A percentile compares a stretch with the other conserved stretches of the same genome.
Conservation (phyloP, 768 basidiomycete genomes). For the Asterophora lycoperdoides region DNA sequence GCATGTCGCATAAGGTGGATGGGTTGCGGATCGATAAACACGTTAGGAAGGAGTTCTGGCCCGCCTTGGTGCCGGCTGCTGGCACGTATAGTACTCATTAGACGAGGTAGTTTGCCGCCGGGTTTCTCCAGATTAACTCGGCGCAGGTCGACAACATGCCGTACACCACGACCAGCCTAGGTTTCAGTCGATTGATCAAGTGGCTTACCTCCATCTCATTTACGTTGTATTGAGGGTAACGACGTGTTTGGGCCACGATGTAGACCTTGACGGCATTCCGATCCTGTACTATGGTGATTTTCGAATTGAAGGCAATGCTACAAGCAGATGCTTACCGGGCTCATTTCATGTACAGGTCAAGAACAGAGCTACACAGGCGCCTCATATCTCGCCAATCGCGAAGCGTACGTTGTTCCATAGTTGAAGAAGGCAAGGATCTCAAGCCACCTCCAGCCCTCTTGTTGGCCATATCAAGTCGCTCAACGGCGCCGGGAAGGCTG, state of each 20-base stretch:
- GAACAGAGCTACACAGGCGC: conserved; percentile 62
- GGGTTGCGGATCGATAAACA: conserved; percentile 73
- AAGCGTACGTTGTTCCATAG: conserved; percentile 34
- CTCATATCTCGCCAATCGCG: conserved; percentile 60
- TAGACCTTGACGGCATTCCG: conserved; percentile 70
- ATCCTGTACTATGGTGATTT: conserved; percentile 58
- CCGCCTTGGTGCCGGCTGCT: conserved; percentile 52
- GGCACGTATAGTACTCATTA: conserved; percentile 70
- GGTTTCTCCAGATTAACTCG: no score
- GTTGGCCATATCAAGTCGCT: conserved; percentile 42
- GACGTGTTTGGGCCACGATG: conserved; percentile 60
- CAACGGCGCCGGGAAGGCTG: conserved; percentile 51
- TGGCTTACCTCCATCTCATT: conserved; percentile 25
- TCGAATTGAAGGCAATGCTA: not conserved
- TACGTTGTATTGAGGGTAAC: conserved; percentile 39
- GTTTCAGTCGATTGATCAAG: conserved; percentile 47
- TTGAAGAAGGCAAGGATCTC: not conserved
- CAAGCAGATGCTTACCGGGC: not conserved
- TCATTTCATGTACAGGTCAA: conserved; percentile 35
- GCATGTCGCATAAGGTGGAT: conserved; percentile 56
- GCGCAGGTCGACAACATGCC: no score
- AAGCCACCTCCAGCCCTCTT: conserved; percentile 40
- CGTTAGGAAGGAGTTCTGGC: conserved; percentile 64
- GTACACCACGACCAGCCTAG: conserved; percentile 70
- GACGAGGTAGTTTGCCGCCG: conserved; percentile 60